A percentile compares a stretch with the other conserved stretches of the same genome.
Conservation (phyloP, 2,329 filamentous ascomycete genomes). For the Alternaria viburni region DNA sequence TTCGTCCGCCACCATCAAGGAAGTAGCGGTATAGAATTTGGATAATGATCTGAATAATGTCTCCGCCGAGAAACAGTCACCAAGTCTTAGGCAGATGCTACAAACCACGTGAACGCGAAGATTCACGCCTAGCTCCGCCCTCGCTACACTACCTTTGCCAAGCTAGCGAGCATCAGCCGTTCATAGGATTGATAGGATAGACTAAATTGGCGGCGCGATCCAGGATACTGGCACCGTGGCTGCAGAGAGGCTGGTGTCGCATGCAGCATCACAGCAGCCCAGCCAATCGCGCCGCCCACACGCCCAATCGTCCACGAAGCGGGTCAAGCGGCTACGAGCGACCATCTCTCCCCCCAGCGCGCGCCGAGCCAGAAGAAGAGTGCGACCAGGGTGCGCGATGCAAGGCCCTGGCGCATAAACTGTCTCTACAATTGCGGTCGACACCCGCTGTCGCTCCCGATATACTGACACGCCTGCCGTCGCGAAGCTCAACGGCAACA, state of each 20-base stretch:
- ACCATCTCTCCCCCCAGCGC: constrained; percentile 13
- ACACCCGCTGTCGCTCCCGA: constrained; percentile 32
- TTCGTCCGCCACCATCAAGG: background rate
- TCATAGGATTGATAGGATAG: constrained; percentile 31
- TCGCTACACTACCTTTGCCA: constrained; percentile 16
- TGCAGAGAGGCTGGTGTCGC: constrained; percentile 25
- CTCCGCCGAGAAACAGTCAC: background rate
- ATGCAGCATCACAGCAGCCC: constrained; percentile 29
- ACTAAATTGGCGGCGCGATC: constrained; percentile 17
- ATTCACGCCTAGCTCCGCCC: constrained; percentile 14
- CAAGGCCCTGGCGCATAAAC: constrained; percentile 40
- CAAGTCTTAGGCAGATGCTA: background rate
- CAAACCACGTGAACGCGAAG: constrained; percentile 26
- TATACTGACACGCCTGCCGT: constrained; percentile 45
- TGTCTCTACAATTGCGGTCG: constrained; percentile 41
- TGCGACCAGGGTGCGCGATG: background rate
- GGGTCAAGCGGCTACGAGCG: constrained; percentile 34
- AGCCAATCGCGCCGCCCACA: constrained; percentile 21
- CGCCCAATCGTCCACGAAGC: constrained; percentile 9
- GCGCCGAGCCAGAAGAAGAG: constrained; percentile 4
- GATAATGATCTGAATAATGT: background rate
- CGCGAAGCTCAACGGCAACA: constrained; percentile 33
- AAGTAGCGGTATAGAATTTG: constrained; percentile 17
- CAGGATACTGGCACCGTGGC: constrained; percentile 24
- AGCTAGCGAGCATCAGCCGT: constrained; percentile 14